These are phyloP conservation scores for Quercus cerris DNA, from an alignment of 306 rosid genomes.

Conservation along the genomic window DNA sequence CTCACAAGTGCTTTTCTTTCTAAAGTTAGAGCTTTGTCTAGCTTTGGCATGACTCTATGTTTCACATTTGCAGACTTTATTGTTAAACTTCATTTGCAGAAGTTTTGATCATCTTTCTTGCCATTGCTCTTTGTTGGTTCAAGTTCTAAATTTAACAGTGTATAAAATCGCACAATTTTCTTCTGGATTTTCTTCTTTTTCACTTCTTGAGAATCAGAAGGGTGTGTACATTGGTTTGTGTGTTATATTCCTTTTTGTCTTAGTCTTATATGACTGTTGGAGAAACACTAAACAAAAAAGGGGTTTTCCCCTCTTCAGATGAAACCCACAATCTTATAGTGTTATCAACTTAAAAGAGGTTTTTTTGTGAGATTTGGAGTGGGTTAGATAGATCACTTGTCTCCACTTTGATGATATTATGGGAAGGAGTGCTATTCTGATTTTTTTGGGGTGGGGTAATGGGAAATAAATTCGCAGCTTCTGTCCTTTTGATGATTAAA, in stretches of 20 bases:
- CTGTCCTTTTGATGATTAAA: not conserved
- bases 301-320: too few relatives aligned
- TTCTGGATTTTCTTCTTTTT: not conserved
- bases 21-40: not conserved
- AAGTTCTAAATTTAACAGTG: not conserved
- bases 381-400: slow-evolving; percentile 3
- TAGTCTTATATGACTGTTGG: too few relatives aligned
- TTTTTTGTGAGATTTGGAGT: slow-evolving; percentile 3
- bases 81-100: not conserved
- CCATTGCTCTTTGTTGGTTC: not conserved
- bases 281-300: too few relatives aligned
- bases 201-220: too few relatives aligned
- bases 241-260: too few relatives aligned
- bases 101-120: too few relatives aligned
- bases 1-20: not conserved
- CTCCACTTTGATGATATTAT: slow-evolving; percentile 5
- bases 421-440: not conserved
- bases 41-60: not conserved
- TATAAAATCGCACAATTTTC: not conserved
- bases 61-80: not conserved
- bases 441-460: not conserved
- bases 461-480: slow-evolving; percentile 10
- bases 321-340: not conserved
- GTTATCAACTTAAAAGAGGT: not conserved
- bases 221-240: too few relatives aligned